phyloP scores from a whole-genome alignment of 805 yeast genomes.

The Zygosaccharomyces kombuchaensis region DNA sequence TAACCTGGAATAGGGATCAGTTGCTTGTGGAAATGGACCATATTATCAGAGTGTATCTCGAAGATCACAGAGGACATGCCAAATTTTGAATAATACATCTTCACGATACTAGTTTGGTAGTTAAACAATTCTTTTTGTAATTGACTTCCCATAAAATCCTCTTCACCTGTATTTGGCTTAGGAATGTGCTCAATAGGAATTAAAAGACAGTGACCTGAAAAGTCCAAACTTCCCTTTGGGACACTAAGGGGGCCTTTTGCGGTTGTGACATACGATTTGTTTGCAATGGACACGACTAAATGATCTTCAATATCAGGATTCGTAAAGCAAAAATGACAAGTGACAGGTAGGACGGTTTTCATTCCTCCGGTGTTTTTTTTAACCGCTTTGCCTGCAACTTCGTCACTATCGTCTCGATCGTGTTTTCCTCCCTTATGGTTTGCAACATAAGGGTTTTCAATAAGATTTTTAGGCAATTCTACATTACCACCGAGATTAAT shows the following conservation, averaged over 20 bases:
- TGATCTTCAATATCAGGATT: slow-evolving; percentile 75
- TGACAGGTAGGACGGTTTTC: slow-evolving; percentile 49
- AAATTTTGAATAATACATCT: slow-evolving; percentile 43
- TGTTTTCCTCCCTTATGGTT: slow-evolving; percentile 6
- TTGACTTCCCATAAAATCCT: slow-evolving; percentile 13
- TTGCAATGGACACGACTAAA: slow-evolving; percentile 74
- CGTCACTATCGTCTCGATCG: slow-evolving; percentile 2
- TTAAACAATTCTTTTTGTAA: slow-evolving; percentile 42
- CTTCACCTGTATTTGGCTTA: slow-evolving; percentile 31
- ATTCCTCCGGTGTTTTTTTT: slow-evolving; percentile 26
- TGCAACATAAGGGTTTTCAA: slow-evolving; percentile 33
- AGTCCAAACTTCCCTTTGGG: slow-evolving; percentile 44
- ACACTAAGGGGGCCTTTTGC: slow-evolving; percentile 83
- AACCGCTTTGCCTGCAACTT: too few relatives aligned
- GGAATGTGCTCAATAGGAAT: slow-evolving; percentile 76
- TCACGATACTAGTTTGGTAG: slow-evolving; percentile 46
- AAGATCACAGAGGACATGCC: slow-evolving; percentile 55
- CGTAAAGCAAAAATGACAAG: slow-evolving; percentile 80
- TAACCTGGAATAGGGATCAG: slow-evolving; percentile 61
- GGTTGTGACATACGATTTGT: slow-evolving; percentile 59
- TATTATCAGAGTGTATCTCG: slow-evolving; percentile 59
- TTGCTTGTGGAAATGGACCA: slow-evolving; percentile 76
- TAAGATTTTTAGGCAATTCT: slow-evolving; percentile 25
- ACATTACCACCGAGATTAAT: slow-evolving; percentile 33
- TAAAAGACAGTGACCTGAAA: slow-evolving; percentile 78